phyloP scores from a whole-genome alignment of 257 asterid species.

The Salvia splendens region DNA sequence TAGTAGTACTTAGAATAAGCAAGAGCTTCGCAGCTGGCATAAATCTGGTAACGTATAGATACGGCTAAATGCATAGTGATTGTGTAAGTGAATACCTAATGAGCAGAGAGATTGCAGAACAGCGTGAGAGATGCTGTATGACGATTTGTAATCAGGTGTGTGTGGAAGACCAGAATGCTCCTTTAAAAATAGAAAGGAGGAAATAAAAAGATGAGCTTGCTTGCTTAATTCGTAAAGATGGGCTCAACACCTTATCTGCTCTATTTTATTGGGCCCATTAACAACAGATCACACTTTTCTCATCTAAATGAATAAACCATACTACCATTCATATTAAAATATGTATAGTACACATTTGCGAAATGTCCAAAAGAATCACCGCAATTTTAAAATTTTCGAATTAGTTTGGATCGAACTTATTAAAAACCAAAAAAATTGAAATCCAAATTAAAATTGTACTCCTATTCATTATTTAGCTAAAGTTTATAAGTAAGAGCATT shows the following conservation, averaged over 20 bases:
- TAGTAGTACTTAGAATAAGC: background rate
- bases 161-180: background rate
- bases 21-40: slow-evolving; percentile 19
- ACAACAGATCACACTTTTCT: background rate
- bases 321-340: too few relatives aligned
- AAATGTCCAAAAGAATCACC: too few relatives aligned
- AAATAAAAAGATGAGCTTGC: background rate
- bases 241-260: slow-evolving; percentile 7
- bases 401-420: too few relatives aligned
- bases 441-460: too few relatives aligned
- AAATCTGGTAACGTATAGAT: slow-evolving; percentile 1
- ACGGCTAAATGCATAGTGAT: background rate
- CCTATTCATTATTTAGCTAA: too few relatives aligned
- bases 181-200: background rate
- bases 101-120: background rate
- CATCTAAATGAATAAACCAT: too few relatives aligned
- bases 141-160: background rate
- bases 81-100: slow-evolving; percentile 1
- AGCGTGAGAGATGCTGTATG: background rate
- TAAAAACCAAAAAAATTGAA: too few relatives aligned
- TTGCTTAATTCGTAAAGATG: slow-evolving; percentile 3
- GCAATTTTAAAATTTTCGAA: too few relatives aligned
- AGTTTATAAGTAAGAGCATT: too few relatives aligned
- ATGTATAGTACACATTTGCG: too few relatives aligned
- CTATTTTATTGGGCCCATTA: background rate